Base-by-base conservation (phyloP, 108 stramenopile species). In the Pseudonitzschia multiseries region DNA sequence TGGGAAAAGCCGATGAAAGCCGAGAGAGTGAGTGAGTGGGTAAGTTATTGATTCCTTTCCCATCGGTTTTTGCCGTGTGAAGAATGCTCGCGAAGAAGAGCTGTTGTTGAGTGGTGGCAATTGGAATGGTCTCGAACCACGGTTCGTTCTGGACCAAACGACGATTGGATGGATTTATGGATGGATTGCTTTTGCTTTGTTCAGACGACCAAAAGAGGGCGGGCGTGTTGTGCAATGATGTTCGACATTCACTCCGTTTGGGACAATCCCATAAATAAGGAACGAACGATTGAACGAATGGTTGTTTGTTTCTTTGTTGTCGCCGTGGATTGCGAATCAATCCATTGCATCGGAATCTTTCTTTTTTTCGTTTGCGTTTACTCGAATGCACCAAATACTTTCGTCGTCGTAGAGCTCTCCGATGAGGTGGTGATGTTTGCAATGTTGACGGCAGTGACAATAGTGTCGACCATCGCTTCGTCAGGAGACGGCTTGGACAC, bases 301-400 rank as follows among this genome's bases (percentile, higher is more conserved):
- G 36, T 36, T 2, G 36, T 5, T 36, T 36, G 36, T 36, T 5
- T 36, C n/a, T n/a, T n/a, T n/a, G n/a, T 36, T 36, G 36, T 36
- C 36, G 6, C 36, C 6, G 36, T 36, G 6, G 36, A 36, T 36
- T 36, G 36, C 36, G 46, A 48, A 48, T 48, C 17, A 59, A 32
- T 59, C 29, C 57, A 54, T 4, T 2, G 2, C 22, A 54, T 54
- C 53, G 53, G 24, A 54, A 24, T 54, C 4, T 54, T 54, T 36
- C 36, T 36, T 36, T 36, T 36, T 36, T 36, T 36, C 6, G 2
- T 36, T n/a, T n/a, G n/a, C n/a, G 42, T 42, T 48, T 67, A 67
- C 65, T 67, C 65, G 48, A 67, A 67, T 50, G 65, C 65, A 44
- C 65, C 65, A 40, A 67, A 62, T 9, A 41, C 61, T 62, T n/a